phyloP scores from a whole-genome alignment of 2,329 filamentous ascomycete genomes.

The Sclerotinia subarctica region DNA sequence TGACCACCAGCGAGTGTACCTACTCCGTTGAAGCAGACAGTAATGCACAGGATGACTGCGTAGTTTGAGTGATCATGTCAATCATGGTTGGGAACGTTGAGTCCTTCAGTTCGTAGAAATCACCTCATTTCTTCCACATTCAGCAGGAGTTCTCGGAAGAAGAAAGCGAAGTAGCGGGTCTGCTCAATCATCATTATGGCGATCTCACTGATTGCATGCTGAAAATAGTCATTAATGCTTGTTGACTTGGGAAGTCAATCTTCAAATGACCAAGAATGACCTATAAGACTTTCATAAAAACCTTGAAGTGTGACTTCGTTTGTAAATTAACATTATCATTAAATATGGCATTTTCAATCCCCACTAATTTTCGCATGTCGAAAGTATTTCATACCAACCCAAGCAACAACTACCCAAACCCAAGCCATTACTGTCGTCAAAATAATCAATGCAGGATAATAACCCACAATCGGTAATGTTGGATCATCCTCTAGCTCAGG shows the following conservation, averaged over 20 bases:
- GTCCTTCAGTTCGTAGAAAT: background rate
- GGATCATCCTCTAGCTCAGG: slow-evolving; percentile 94
- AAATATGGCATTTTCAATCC: slow-evolving; percentile 32
- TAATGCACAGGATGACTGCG: no score
- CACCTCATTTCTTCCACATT: no score
- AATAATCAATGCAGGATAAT: slow-evolving; percentile 93
- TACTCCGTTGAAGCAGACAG: background rate
- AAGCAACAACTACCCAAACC: slow-evolving; percentile 97
- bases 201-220: background rate
- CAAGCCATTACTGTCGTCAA: slow-evolving; percentile 94
- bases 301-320: slow-evolving; percentile 3
- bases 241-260: background rate
- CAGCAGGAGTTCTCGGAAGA: background rate
- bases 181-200: background rate
- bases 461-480: slow-evolving; percentile 91
- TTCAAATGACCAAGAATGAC: background rate
- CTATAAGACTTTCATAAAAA: background rate
- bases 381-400: slow-evolving; percentile 99
- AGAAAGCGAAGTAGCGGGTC: background rate
- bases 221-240: background rate
- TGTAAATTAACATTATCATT: slow-evolving; percentile 18
- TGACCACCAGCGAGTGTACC: background rate
- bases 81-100: background rate
- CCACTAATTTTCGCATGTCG: slow-evolving; percentile 82
- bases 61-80: background rate